Conservation (phyloP, 257 asterid species). For the Ilex aquifolium region DNA sequence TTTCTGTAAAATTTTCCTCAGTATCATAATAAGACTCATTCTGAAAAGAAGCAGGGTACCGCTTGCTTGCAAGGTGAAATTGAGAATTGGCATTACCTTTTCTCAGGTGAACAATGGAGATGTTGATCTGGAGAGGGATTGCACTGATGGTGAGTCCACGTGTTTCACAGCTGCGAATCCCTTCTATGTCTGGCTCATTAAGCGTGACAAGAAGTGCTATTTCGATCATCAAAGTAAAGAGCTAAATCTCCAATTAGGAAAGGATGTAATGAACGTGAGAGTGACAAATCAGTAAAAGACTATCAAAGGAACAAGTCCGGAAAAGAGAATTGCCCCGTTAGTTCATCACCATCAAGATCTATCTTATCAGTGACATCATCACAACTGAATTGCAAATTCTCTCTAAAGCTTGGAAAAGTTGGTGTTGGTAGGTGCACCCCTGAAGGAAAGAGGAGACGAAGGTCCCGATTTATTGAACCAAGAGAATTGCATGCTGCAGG, state of each 20-base stretch:
- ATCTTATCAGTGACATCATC: constrained; percentile 13
- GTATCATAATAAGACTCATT: no score
- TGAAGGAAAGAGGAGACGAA: constrained; percentile 72
- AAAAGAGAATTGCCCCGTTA: constrained; percentile 38
- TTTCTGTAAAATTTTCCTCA: neutral
- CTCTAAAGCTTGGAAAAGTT: constrained; percentile 35
- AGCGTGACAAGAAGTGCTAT: constrained; percentile 26
- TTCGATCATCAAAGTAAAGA: constrained; percentile 52
- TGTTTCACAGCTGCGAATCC: constrained; percentile 58
- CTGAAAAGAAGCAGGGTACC: no score
- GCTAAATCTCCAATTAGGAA: constrained; percentile 43
- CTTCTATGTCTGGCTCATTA: constrained; percentile 51
- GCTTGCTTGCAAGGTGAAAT: constrained; percentile 1
- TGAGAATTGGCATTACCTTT: neutral
- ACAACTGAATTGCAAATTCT: constrained; percentile 18
- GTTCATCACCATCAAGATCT: constrained; percentile 39
- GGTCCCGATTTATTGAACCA: constrained; percentile 42
- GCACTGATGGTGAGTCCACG: constrained; percentile 15
- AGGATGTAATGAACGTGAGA: constrained; percentile 18
- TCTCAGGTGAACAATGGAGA: constrained; percentile 84
- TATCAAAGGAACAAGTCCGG: constrained; percentile 16
- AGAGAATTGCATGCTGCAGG: constrained; percentile 41
- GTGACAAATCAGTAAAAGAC: neutral
- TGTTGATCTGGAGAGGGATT: constrained; percentile 44
- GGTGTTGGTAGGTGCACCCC: constrained; percentile 48